phyloP scores from a whole-genome alignment of 768 basidiomycete genomes.

The Suillus brevipes region DNA sequence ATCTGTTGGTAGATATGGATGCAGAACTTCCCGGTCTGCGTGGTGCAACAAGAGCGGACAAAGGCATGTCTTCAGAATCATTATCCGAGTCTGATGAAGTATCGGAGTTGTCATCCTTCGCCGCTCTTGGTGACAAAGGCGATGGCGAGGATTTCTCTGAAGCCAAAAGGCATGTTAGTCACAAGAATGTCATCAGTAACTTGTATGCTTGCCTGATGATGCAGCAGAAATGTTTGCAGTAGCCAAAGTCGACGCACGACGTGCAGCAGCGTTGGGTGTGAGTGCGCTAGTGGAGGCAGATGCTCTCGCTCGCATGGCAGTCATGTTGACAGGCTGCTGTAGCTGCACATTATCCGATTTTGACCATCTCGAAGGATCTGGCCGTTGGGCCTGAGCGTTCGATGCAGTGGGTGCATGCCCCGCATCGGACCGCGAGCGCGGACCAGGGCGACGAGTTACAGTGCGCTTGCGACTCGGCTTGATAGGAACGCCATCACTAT shows the following conservation, averaged over 20 bases:
- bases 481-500: constrained; percentile 35
- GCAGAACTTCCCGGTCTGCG: constrained; percentile 65
- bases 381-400: constrained; percentile 5
- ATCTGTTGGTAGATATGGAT: constrained; percentile 34
- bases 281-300: constrained; percentile 62
- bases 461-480: constrained; percentile 37
- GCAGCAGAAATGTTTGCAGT: constrained; percentile 30
- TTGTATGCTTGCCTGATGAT: constrained; percentile 30
- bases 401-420: constrained; percentile 15
- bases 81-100: constrained; percentile 35
- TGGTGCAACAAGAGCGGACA: constrained; percentile 61
- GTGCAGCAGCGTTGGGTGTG: constrained; percentile 50
- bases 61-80: constrained; percentile 60
- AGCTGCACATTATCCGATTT: constrained; percentile 33
- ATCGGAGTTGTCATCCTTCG: constrained; percentile 23
- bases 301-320: constrained; percentile 40
- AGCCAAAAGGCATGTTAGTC: background rate
- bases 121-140: constrained; percentile 9
- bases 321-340: constrained; percentile 9
- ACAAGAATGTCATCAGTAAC: background rate
- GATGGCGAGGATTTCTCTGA: background rate
- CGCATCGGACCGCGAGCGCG: constrained; percentile 19
- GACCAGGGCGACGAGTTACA: constrained; percentile 26
- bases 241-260: constrained; percentile 46
- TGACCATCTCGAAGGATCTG: constrained; percentile 15